Evolutionary conservation across 345 rosid species (phyloP).

Genomic region (Mangifera indica): DNA sequence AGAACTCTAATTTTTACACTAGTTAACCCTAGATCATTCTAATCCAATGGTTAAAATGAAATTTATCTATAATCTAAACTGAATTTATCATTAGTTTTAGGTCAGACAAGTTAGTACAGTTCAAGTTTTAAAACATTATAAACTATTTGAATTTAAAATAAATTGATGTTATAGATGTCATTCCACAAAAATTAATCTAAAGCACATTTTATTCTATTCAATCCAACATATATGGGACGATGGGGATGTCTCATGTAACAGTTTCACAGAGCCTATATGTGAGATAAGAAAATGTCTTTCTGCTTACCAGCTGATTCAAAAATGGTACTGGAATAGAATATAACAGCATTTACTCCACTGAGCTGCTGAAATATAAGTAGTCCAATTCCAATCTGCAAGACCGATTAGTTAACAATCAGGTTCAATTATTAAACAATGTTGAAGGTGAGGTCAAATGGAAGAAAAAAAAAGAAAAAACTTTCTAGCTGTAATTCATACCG

Average conservation of each 20-base stretch:
- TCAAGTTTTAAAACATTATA: too few species aligned
- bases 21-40: too few species aligned
- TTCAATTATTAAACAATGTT: constrained; percentile 4
- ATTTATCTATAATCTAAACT: too few species aligned
- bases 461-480: constrained; percentile 2
- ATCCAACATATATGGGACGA: background rate
- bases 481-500: constrained; percentile 34
- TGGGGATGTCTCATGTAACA: background rate
- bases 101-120: too few species aligned
- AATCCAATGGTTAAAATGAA: too few species aligned
- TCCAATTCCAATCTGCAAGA: constrained; percentile 85
- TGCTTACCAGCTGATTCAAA: constrained; percentile 78
- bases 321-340: constrained; percentile 83
- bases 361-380: constrained; percentile 88
- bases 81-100: too few species aligned
- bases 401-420: constrained; percentile 10
- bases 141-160: constrained; percentile 6
- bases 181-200: background rate
- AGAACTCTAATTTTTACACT: too few species aligned
- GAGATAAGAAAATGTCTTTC: constrained; percentile 20
- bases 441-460: background rate
- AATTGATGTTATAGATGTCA: background rate
- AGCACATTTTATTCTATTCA: background rate
- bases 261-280: constrained; percentile 3
- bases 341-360: constrained; percentile 82